Conservation (phyloP, 805 yeast genomes). For the Candida berthetii region DNA sequence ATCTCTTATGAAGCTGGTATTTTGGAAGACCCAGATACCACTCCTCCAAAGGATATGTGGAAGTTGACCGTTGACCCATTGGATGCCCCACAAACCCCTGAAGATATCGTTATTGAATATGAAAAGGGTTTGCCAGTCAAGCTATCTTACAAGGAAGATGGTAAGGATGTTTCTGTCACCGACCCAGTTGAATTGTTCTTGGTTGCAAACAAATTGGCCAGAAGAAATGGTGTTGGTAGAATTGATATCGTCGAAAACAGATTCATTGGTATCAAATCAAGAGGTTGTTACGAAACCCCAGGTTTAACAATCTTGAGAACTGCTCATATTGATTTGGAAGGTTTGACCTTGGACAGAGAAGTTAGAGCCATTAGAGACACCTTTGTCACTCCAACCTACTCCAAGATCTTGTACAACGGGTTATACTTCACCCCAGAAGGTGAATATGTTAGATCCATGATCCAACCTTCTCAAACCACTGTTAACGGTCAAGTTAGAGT, state of each 20-base stretch:
- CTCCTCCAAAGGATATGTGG: constrained; percentile 99
- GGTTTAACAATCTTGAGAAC: constrained; percentile 92
- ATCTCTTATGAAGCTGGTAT: constrained; percentile 99
- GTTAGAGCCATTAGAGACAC: constrained; percentile 95
- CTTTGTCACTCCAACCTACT: constrained; percentile 89
- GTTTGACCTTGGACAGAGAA: constrained; percentile 94
- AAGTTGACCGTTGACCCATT: constrained; percentile 92
- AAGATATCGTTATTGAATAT: constrained; percentile 77
- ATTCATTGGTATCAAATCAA: constrained; percentile 96
- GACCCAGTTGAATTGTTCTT: constrained; percentile 90
- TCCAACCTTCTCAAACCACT: constrained; percentile 87
- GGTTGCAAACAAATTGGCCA: constrained; percentile 90
- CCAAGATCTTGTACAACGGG: constrained; percentile 92
- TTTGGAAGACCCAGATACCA: constrained; percentile 95
- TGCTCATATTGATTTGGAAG: constrained; percentile 95
- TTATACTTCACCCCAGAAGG: constrained; percentile 98
- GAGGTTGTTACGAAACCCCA: constrained; percentile 99
- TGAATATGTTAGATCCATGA: constrained; percentile 91
- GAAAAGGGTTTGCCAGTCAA: constrained; percentile 85
- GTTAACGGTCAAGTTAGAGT: constrained; percentile 97
- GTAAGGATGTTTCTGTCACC: constrained; percentile 54
- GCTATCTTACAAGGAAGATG: constrained; percentile 57
- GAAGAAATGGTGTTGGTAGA: constrained; percentile 99
- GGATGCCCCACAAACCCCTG: constrained; percentile 94
- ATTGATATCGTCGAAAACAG: constrained; percentile 98